These are phyloP conservation scores for Lipomyces kockii DNA, from an alignment of 805 yeast genomes.

Conservation along the genomic window DNA sequence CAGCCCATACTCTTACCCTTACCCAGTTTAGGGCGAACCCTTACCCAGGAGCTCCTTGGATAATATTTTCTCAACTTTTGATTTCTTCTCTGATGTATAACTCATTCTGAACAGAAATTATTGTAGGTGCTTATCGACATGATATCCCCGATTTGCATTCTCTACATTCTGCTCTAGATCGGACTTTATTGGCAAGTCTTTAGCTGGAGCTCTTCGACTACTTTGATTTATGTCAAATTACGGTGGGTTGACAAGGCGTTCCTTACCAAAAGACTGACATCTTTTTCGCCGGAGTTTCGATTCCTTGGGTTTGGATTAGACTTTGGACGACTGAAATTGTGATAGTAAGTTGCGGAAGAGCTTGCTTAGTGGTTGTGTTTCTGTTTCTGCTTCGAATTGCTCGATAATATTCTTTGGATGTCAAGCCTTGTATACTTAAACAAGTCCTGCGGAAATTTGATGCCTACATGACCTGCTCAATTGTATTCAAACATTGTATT, in stretches of 20 bases:
- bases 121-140: conserved; percentile 30
- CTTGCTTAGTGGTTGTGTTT: background rate
- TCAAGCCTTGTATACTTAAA: background rate
- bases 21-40: background rate
- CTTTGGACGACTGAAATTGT: background rate
- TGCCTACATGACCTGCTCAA: background rate
- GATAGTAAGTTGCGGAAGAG: background rate
- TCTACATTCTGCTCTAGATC: conserved; percentile 39
- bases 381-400: too few relatives aligned
- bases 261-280: conserved; percentile 40
- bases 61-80: background rate
- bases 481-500: background rate
- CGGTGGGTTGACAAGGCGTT: conserved; percentile 29
- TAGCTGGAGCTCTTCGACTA: conserved; percentile 35
- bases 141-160: conserved; percentile 18
- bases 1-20: background rate
- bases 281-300: background rate
- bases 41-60: background rate
- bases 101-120: conserved; percentile 37
- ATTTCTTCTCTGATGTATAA: conserved; percentile 11
- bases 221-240: conserved; percentile 7
- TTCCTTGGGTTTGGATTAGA: background rate
- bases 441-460: background rate
- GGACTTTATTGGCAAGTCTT: conserved; percentile 26
- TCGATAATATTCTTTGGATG: too few relatives aligned